These are phyloP conservation scores for Talaromyces sp. DNA, from an alignment of 2,329 filamentous ascomycete genomes.

Conservation along the genomic window DNA sequence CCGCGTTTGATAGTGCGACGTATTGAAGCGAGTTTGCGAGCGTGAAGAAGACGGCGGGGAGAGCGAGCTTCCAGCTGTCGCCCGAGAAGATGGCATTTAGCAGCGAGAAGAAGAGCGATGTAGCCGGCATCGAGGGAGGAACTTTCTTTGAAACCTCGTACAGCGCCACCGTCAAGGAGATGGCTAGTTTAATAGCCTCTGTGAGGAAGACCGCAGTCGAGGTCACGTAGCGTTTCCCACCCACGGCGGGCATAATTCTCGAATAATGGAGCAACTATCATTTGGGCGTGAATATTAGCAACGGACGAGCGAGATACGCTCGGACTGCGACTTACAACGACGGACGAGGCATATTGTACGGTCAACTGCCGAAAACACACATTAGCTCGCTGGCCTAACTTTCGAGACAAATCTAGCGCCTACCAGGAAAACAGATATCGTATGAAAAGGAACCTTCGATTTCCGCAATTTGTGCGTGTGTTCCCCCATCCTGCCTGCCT, in stretches of 20 bases:
- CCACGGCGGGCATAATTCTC: conserved; percentile 77
- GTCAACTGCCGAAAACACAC: conserved; percentile 28
- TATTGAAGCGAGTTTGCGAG: conserved; percentile 93
- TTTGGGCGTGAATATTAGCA: conserved; percentile 10
- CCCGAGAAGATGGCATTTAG: conserved; percentile 76
- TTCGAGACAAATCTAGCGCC: conserved; percentile 9
- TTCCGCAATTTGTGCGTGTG: not conserved
- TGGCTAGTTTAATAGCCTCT: conserved; percentile 82
- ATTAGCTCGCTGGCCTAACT: not conserved
- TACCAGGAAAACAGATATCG: conserved; percentile 34
- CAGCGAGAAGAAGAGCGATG: conserved; percentile 73
- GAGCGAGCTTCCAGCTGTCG: conserved; percentile 90
- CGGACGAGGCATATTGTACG: conserved; percentile 38
- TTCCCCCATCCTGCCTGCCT: not conserved
- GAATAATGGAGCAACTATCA: conserved; percentile 86
- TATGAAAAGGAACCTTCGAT: not conserved
- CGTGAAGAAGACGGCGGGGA: conserved; percentile 84
- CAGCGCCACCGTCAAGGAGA: conserved; percentile 80
- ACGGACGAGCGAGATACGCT: not conserved
- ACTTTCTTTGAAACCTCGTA: conserved; percentile 78
- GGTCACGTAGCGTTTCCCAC: conserved; percentile 83
- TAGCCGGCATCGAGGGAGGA: conserved; percentile 72
- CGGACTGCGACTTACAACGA: conserved; percentile 30
- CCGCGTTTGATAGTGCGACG: conserved; percentile 81
- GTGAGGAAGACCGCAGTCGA: conserved; percentile 93